phyloP scores from a whole-genome alignment of 495 filamentous ascomycete genomes.

The Zalerion maritima region DNA sequence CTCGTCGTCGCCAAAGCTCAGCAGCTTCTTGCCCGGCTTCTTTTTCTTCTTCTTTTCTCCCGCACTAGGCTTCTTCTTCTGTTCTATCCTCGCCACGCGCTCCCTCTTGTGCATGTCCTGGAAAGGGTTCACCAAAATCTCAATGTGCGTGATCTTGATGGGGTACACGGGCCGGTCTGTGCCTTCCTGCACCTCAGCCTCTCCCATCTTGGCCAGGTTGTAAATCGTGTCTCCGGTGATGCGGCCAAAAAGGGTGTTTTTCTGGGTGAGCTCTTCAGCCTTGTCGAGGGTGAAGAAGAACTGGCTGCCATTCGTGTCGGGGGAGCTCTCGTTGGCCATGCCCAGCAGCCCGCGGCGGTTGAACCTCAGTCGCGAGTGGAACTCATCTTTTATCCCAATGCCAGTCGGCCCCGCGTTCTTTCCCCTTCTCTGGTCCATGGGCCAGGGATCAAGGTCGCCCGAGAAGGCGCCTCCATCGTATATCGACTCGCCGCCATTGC shows the following conservation, averaged over 20 bases:
- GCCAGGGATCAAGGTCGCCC: conserved; percentile 42
- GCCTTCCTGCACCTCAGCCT: conserved; percentile 65
- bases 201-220: conserved; percentile 83
- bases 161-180: conserved; percentile 82
- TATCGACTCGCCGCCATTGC: conserved; percentile 79
- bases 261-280: conserved; percentile 68
- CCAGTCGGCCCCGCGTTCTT: conserved; percentile 36
- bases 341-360: conserved; percentile 82
- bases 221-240: conserved; percentile 91
- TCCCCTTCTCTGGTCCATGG: conserved; percentile 45
- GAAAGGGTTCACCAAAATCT: conserved; percentile 82
- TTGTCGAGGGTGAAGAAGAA: conserved; percentile 88
- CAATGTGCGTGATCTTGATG: conserved; percentile 58
- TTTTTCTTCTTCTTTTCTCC: conserved; percentile 64
- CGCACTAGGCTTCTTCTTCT: conserved; percentile 17
- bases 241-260: conserved; percentile 88
- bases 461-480: conserved; percentile 74
- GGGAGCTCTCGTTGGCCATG: conserved; percentile 70
- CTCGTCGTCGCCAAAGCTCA: conserved; percentile 86
- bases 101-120: conserved; percentile 70
- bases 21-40: conserved; percentile 60
- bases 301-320: conserved; percentile 80
- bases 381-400: conserved; percentile 69
- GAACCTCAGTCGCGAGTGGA: conserved; percentile 83
- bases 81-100: conserved; percentile 26